phyloP scores from a whole-genome alignment of 257 asterid species.

The Salvia splendens region DNA sequence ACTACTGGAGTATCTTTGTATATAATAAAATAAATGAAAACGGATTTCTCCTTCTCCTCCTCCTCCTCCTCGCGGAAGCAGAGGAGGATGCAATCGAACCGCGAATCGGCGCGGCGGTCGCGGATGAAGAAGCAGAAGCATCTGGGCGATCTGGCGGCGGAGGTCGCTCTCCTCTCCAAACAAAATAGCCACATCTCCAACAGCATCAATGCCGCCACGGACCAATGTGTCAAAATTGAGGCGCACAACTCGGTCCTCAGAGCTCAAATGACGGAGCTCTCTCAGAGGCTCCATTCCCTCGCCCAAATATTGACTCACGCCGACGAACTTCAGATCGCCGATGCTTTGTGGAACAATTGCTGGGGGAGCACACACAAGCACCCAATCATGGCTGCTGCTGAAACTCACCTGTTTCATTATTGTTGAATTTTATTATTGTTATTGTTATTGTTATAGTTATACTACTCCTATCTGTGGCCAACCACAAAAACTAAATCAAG shows the following conservation, averaged over 20 bases:
- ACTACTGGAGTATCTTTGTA: no score
- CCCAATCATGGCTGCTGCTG: no score
- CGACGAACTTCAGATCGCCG: background rate
- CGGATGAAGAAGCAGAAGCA: slow-evolving; percentile 69
- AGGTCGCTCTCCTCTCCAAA: slow-evolving; percentile 40
- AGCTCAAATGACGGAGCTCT: slow-evolving; percentile 47
- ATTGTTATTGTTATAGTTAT: no score
- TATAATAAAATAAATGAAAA: no score
- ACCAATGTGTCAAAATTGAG: slow-evolving; percentile 45
- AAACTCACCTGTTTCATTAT: no score
- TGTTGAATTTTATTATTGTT: no score
- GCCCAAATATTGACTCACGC: background rate
- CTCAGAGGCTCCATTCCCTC: background rate
- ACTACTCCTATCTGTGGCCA: no score
- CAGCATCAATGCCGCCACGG: slow-evolving; percentile 37
- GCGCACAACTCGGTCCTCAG: slow-evolving; percentile 64
- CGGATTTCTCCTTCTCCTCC: background rate
- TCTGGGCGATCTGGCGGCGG: slow-evolving; percentile 51
- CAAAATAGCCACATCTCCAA: slow-evolving; percentile 47
- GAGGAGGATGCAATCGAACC: slow-evolving; percentile 71
- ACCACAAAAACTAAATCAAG: no score
- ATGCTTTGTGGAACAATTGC: no score
- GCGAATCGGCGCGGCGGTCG: slow-evolving; percentile 81
- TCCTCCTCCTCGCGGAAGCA: slow-evolving; percentile 42
- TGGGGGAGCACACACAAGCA: no score